phyloP scores from a whole-genome alignment of 2,329 filamentous ascomycete genomes.

The Passalora sequoiae region DNA sequence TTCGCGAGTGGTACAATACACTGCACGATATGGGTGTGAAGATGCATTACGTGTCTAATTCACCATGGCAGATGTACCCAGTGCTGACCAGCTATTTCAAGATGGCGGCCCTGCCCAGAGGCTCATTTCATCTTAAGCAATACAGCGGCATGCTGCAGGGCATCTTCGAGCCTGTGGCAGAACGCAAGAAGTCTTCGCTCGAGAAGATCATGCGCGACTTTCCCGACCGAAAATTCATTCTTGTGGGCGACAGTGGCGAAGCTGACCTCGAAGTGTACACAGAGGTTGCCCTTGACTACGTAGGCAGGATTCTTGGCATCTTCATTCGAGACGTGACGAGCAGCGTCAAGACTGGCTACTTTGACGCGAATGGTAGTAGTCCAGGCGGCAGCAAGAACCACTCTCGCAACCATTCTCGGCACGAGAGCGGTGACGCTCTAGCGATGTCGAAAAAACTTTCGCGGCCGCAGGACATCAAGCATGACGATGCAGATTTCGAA shows the following conservation, averaged over 20 bases:
- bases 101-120: constrained; percentile 71
- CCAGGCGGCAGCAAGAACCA: constrained; percentile 27
- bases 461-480: constrained; percentile 34
- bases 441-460: constrained; percentile 30
- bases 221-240: constrained; percentile 78
- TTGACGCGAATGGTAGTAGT: constrained; percentile 57
- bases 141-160: constrained; percentile 97
- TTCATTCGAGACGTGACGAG: constrained; percentile 97
- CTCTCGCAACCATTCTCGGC: constrained; percentile 28
- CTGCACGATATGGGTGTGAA: constrained; percentile 76
- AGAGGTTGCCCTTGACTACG: constrained; percentile 79
- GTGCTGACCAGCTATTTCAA: constrained; percentile 81
- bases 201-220: constrained; percentile 86
- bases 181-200: constrained; percentile 83
- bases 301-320: constrained; percentile 74
- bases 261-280: constrained; percentile 97
- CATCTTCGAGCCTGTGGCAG: constrained; percentile 94
- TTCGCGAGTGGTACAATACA: constrained; percentile 79
- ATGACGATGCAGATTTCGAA: constrained; percentile 46
- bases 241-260: constrained; percentile 93
- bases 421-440: constrained; percentile 30
- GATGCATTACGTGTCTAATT: constrained; percentile 98
- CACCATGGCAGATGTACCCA: constrained; percentile 94
- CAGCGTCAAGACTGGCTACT: constrained; percentile 63
- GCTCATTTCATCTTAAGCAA: constrained; percentile 91